Percentiles rank a stretch among this genome's conserved stretches.
Evolutionary conservation across 768 basidiomycete species (phyloP).

Genomic region (Podaxis carcinomalis): DNA sequence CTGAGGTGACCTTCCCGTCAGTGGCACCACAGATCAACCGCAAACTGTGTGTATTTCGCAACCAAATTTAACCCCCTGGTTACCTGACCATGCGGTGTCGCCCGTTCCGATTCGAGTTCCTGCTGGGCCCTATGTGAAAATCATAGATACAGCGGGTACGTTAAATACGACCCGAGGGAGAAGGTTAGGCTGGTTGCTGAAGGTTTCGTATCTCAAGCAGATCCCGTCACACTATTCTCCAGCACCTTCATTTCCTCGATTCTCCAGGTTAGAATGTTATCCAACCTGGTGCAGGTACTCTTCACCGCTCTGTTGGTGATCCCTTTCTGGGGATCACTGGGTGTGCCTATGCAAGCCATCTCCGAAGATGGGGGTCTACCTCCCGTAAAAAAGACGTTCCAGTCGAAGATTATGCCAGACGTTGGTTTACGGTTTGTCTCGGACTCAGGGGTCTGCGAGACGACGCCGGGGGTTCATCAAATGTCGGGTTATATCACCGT

Average conservation of each 20-base stretch:
- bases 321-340: background rate
- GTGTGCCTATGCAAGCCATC: background rate
- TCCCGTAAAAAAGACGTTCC: slow-evolving; percentile 14
- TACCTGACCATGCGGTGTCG: background rate
- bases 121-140: background rate
- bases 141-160: background rate
- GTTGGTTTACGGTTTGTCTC: slow-evolving; percentile 43
- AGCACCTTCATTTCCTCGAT: background rate
- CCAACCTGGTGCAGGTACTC: background rate
- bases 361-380: slow-evolving; percentile 8
- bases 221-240: background rate
- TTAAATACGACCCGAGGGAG: background rate
- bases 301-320: background rate
- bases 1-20: background rate
- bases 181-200: background rate
- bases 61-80: background rate
- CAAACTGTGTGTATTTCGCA: background rate
- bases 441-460: slow-evolving; percentile 63
- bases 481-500: slow-evolving; percentile 62
- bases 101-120: background rate
- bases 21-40: background rate
- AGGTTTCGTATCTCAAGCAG: background rate
- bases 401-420: slow-evolving; percentile 19
- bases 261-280: background rate
- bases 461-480: slow-evolving; percentile 55